Conservation (phyloP, 2,329 filamentous ascomycete genomes). For the Penicillium crustosum region DNA sequence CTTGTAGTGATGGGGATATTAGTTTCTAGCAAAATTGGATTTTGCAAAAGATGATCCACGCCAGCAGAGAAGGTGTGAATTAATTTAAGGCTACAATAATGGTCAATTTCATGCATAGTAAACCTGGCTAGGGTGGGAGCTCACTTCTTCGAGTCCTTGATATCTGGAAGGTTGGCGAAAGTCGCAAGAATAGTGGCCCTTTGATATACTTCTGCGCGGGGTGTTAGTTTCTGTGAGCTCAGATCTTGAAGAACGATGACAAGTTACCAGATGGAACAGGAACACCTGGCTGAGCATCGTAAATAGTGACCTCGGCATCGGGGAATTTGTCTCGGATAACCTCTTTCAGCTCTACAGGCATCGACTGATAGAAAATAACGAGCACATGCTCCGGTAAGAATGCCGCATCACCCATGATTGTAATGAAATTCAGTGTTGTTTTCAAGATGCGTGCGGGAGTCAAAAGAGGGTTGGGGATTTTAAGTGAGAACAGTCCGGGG, state of each 20-base stretch:
- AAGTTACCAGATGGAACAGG: slow-evolving; percentile 27
- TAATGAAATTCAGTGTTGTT: not conserved
- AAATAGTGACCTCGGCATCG: slow-evolving; percentile 21
- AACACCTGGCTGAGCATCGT: slow-evolving; percentile 8
- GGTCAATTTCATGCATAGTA: not conserved
- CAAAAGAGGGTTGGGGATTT: not conserved
- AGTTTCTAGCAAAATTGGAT: slow-evolving; percentile 55
- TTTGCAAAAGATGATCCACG: slow-evolving; percentile 53
- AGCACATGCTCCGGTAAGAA: slow-evolving; percentile 24
- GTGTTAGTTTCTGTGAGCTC: not conserved
- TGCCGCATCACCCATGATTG: slow-evolving; percentile 27
- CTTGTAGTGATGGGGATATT: slow-evolving; percentile 56
- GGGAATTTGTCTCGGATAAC: slow-evolving; percentile 26
- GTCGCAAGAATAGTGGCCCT: slow-evolving; percentile 30
- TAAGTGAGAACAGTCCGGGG: not conserved
- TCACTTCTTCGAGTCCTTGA: slow-evolving; percentile 32
- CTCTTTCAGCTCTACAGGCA: slow-evolving; percentile 20
- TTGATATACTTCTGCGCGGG: slow-evolving; percentile 21
- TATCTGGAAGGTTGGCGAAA: slow-evolving; percentile 26
- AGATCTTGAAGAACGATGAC: not conserved
- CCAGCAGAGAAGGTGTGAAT: slow-evolving; percentile 61
- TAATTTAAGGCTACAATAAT: slow-evolving; percentile 41
- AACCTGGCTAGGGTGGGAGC: not conserved
- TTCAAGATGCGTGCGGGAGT: not conserved
- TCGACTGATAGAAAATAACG: slow-evolving; percentile 18